Evolutionary conservation across 176 grass and related monocot species (phyloP).

Genomic region (Lolium rigidum): DNA sequence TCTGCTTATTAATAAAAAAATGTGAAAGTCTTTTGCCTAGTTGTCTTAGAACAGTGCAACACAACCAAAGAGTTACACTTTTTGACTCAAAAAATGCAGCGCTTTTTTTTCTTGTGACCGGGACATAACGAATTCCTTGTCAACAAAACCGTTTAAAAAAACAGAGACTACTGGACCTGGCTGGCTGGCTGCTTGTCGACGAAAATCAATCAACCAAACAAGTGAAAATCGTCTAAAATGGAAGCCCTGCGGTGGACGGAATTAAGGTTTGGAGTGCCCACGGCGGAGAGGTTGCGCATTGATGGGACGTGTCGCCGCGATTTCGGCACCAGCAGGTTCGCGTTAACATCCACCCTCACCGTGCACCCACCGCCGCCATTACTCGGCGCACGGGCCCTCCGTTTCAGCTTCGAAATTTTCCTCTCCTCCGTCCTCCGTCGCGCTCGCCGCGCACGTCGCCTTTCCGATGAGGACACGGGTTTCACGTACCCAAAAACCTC

Average conservation of each 20-base stretch:
- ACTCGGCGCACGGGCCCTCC: conserved; percentile 47
- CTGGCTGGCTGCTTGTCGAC: neutral
- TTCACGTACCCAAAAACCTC: neutral
- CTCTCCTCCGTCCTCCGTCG: neutral
- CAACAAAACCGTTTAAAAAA: too few relatives aligned
- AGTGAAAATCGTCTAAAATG: neutral
- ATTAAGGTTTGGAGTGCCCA: neutral
- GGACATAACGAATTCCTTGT: too few relatives aligned
- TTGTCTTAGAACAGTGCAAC: too few relatives aligned
- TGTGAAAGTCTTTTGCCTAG: too few relatives aligned
- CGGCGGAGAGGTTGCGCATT: conserved; percentile 42
- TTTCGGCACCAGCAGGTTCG: conserved; percentile 1
- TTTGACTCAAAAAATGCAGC: too few relatives aligned
- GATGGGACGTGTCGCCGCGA: conserved; percentile 31
- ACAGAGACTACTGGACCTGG: too few relatives aligned
- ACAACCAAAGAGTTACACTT: too few relatives aligned
- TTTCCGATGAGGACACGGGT: conserved; percentile 16
- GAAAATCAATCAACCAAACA: neutral
- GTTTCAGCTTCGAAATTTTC: neutral
- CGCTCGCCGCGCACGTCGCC: neutral
- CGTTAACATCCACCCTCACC: neutral
- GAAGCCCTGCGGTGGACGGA: conserved; percentile 6
- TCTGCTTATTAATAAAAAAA: too few relatives aligned
- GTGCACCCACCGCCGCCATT: conserved; percentile 32
- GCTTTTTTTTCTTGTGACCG: too few relatives aligned